Evolutionary conservation across 2,329 filamentous ascomycete species (phyloP), one percentile per base, ranked within the genome.

Genomic region (Eurotiales sp.): DNA sequence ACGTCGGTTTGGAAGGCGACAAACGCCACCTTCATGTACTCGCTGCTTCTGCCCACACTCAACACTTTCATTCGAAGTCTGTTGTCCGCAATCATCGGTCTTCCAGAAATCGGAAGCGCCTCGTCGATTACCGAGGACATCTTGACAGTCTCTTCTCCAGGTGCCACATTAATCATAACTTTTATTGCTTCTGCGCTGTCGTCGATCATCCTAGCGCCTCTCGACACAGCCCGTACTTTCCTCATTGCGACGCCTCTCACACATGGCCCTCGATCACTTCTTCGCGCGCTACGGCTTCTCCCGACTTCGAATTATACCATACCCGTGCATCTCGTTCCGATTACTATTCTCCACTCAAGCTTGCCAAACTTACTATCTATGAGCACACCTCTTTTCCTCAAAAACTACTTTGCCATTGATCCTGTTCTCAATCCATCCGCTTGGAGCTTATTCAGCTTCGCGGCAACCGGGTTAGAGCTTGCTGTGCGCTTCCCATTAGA

Each of bases 1-100:
- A 91, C 90, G 79, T 93, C 93, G 4, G 85, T 96, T 4, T 99
- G 92, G 91, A 96, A 96, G 68, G 81, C 86, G 8, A 89, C 90
- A 32, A 97, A 97, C 66, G 84, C 88, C 12, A 95, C 90, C 1
- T 99, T 97, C 64, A 77, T 97, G 45, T 96, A 97, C 72, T 88
- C 85, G 0, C 82, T 96, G 42, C 78, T 97, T 15, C 82, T 91
- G 56, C 90, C 90, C 10, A 86, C 95, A 7, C 75, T 96, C 25
- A 93, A 97, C 67, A 91, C 89, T 60, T 99, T 95, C 85, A 88
- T 91, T 8, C 83, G 90, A 61, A 93, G 90, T 62, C 80, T 96
- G 47, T 78, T 97, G n/a, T 90, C 90, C 40, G 92, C 93, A 1
- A 78, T 97, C 5, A 80, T 97, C 59, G 95, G 95, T 56, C 81